Base-by-base conservation (phyloP, 148 eudicot genomes). In the Chenopodium berlandieri region DNA sequence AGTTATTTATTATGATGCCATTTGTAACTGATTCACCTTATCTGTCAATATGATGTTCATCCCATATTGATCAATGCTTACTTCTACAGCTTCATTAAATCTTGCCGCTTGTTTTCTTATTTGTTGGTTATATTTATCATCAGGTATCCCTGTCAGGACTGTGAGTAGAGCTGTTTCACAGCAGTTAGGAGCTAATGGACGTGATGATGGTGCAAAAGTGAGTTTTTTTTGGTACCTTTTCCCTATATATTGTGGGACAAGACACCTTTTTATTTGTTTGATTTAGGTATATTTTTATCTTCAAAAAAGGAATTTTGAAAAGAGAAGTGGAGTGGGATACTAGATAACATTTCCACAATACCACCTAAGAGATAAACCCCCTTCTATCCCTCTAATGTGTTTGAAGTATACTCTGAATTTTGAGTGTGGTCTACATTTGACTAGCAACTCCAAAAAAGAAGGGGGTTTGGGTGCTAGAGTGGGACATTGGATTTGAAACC, bases 131-230 rank as follows among this genome's bases (percentile, higher is more conserved):
- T 83, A 67, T 16, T 77, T 77, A 44, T 75, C 32, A 30, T 80
- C 79, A 92, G 98, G 94, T 86, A 87, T 88, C 64, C 92, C 94
- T 16, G 91, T 95, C 75, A 89, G 91, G 86, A 88, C 93, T 62
- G 83, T 87, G 76, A 89, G 80, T 81, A 91, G 99, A 86, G 97
- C 99, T 70, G 92, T 89, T 81, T 92, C 97, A 64, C 99, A 93
- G 82, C 69, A 81, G 80, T 82, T 95, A 62, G 99, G 99, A 75
- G 88, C 97, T 71, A 93, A 94, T 89, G 99, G 99, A 69, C 97
- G 99, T 62, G 99, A 95, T 86, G 94, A 95, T 91, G 97, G 94
- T 62, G 94, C 91, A 75, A 83, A 88, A 84, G 99, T 95, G 80
- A 85, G 98, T 87, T 82, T 50, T 82, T 48, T 77, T 1, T 64